phyloP scores from a whole-genome alignment of 2,329 filamentous ascomycete genomes.

The Aspergillus japonicus region DNA sequence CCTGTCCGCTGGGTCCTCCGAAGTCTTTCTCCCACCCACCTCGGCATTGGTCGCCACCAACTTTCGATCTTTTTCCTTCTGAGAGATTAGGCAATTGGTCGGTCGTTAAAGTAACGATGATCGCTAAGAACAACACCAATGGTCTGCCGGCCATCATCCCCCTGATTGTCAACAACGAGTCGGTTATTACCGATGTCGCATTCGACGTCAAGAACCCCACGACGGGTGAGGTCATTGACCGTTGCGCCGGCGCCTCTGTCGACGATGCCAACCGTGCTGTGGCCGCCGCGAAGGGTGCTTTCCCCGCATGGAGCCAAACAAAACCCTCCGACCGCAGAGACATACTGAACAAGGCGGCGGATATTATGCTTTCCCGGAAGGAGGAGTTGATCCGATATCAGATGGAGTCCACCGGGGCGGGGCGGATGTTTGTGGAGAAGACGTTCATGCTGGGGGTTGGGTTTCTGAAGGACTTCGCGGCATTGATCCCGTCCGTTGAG shows the following conservation, averaged over 20 bases:
- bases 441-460: constrained; percentile 34
- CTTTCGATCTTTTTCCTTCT: background rate
- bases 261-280: constrained; percentile 57
- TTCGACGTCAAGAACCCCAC: constrained; percentile 57
- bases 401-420: constrained; percentile 57
- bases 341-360: constrained; percentile 54
- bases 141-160: constrained; percentile 30
- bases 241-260: constrained; percentile 57
- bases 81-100: background rate
- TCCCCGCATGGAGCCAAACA: constrained; percentile 66
- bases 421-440: constrained; percentile 35
- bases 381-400: constrained; percentile 63
- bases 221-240: constrained; percentile 53
- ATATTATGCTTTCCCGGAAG: constrained; percentile 51
- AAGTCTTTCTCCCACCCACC: background rate
- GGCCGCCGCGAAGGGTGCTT: constrained; percentile 64
- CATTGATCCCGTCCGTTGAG: constrained; percentile 48
- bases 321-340: constrained; percentile 62
- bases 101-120: constrained; percentile 9
- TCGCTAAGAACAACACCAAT: constrained; percentile 9
- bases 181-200: constrained; percentile 39
- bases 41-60: background rate
- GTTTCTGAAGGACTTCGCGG: constrained; percentile 53
- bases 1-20: background rate
- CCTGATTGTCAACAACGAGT: constrained; percentile 46